Base-by-base conservation (phyloP, 2,329 filamentous ascomycete genomes). In the Fusarium musae region DNA sequence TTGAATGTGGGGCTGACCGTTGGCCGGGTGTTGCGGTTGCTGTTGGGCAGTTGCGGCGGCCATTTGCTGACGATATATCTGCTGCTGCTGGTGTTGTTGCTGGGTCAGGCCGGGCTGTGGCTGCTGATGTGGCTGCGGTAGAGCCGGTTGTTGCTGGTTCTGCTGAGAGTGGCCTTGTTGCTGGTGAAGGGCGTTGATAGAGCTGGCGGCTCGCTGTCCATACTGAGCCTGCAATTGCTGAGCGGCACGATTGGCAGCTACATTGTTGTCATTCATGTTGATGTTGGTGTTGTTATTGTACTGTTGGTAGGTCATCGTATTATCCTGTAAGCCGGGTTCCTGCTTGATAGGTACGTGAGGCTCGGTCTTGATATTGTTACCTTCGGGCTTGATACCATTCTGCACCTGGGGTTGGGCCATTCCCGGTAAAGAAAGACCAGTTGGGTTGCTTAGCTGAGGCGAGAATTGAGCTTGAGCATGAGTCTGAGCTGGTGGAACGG, bases 191-290 rank as follows among this genome's bases (percentile, higher is more conserved):
- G 91, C 89, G 65, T 87, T 90, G 77, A 93, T 92, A 11, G 90
- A 92, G 21, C 89, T 89, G 37, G 87, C 88, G n/a, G 91, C 91
- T 61, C 90, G 85, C 26, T 85, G 83, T 9, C 92, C 92, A 76
- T 90, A 93, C 70, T 89, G 86, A 50, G 84, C 84, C 63, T 89
- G 86, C 6, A 92, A 80, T 70, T 90, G 86, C 70, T 87, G 84
- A 28, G 86, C 86, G 3, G 90, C 90, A 63, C 90, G 85, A 59
- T 85, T 85, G 11, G 87, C 86, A 0, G 89, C 89, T 36, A 86
- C 78, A 72, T 78, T 81, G 70, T 80, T 80, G 62, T 77, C 78
- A 28, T 83, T 81, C 62, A 78, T 74, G 60, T 61, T 53, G 16
- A 67, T 42, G 10, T 47, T 68, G 21, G 40, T n/a, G 49, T 65